Base-by-base conservation (phyloP, 768 basidiomycete genomes). In the Neoboletus subvelutipes region DNA sequence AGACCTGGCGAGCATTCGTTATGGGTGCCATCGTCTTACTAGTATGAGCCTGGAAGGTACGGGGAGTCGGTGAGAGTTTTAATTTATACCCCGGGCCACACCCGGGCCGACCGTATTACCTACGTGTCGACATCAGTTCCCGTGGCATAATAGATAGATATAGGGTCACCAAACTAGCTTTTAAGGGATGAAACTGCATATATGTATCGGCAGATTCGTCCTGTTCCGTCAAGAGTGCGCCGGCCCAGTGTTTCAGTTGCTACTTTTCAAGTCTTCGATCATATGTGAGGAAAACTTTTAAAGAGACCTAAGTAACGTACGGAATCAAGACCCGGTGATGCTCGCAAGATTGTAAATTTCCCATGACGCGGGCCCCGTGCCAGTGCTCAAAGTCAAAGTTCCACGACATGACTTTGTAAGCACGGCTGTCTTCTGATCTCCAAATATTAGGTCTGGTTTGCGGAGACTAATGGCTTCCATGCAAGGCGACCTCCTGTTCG, bases 1-100 rank as follows among this genome's bases (percentile, higher is more conserved):
- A 79, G 26, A 77, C 50, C 15, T 70, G 70, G 49, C 74, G 74
- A 26, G 62, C 70, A 51, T 79, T 78, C 7, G 56, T 72, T 4
- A 65, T 61, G 28, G 54, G 54, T 13, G 52, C 24, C 59, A 62
- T 64, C 1, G 49, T 52, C 10, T 18, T 36, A n/a, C n/a, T n/a
- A 11, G 33, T 41, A 18, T 12, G 37, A 17, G 28, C 28, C 42
- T n/a, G 29, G 34, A 37, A 46, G 8, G 22, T 34, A 17, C 9
- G 18, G 17, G 17, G 39, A 31, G 17, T 29, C 28, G 22, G 7
- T 13, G 31, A 48, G 42, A n/a, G 11, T 13, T 29, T 42, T 5
- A 6, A 46, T 46, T n/a, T 50, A 20, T 50, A 48, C 22, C 10
- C 18, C 0, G 1, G 15, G 20, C 18, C 3, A 43, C 22, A 45